These are phyloP conservation scores for Aspergillus nomiae DNA, from an alignment of 2,329 filamentous ascomycete species.

Conservation along the genomic window DNA sequence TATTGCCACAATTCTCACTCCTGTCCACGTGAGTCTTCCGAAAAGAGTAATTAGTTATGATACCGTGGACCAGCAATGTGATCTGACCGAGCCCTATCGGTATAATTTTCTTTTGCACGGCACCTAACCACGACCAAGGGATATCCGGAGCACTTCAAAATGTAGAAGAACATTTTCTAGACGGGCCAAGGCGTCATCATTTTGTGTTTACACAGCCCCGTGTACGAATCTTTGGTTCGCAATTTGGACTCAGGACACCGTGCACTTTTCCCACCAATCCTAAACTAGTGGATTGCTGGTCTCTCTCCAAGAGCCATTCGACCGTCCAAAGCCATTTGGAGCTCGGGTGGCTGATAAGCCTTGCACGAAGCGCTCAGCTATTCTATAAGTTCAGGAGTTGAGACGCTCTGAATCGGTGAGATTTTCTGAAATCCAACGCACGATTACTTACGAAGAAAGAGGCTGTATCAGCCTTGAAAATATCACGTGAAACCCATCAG, in stretches of 20 bases:
- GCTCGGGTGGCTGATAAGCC: neutral
- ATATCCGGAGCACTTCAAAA: neutral
- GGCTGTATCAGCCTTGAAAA: neutral
- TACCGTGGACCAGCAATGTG: neutral
- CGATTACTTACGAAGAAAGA: neutral
- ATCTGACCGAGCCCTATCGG: neutral
- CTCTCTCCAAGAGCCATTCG: too few species aligned
- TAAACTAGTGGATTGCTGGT: neutral
- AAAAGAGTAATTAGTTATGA: neutral
- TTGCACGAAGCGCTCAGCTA: too few species aligned
- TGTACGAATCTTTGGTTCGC: neutral
- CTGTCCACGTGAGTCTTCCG: neutral
- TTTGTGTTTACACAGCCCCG: neutral
- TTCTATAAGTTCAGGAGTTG: neutral
- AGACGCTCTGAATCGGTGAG: neutral
- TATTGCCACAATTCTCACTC: neutral
- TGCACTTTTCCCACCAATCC: neutral
- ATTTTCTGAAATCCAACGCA: neutral
- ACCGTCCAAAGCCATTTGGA: too few species aligned
- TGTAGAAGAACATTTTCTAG: neutral
- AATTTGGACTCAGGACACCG: neutral
- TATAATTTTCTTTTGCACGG: too few species aligned
- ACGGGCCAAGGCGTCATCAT: neutral
- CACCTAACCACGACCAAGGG: neutral
- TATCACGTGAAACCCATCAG: neutral